Percentiles rank a stretch among this genome's conserved stretches.
Conservation (phyloP, 2,329 filamentous ascomycete species). For the Alternaria arborescens region DNA sequence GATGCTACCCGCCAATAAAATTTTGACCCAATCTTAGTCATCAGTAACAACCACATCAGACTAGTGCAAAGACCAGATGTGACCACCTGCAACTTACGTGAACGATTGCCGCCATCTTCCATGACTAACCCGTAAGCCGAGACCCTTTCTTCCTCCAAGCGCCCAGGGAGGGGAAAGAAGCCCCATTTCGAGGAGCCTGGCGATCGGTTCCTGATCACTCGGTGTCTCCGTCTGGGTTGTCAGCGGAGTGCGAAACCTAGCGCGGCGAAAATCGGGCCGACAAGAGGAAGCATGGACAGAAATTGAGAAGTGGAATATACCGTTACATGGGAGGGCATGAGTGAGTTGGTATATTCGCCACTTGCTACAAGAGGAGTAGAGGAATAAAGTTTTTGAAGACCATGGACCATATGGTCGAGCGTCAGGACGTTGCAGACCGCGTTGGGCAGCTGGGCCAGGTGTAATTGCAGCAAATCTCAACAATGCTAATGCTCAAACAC, state of each 20-base stretch:
- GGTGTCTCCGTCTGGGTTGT: conserved; percentile 3
- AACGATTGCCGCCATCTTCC: neutral
- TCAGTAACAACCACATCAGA: neutral
- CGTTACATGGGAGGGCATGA: conserved; percentile 13
- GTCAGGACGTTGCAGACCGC: conserved; percentile 6
- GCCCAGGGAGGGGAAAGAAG: conserved; percentile 5
- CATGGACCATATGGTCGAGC: conserved; percentile 3
- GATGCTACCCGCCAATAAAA: neutral
- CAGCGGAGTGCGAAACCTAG: conserved; percentile 18
- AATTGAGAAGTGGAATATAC: conserved; percentile 6
- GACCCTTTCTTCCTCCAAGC: neutral
- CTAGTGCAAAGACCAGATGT: neutral
- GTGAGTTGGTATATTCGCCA: conserved; percentile 16
- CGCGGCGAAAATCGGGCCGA: conserved; percentile 19
- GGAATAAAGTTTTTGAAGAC: conserved; percentile 8
- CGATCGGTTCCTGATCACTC: conserved; percentile 15
- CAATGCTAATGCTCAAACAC: conserved; percentile 14
- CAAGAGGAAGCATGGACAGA: conserved; percentile 6
- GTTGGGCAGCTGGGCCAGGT: conserved; percentile 5
- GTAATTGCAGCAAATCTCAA: conserved; percentile 12
- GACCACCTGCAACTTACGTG: neutral
- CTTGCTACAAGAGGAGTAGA: conserved; percentile 9
- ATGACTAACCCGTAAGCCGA: conserved; percentile 6
- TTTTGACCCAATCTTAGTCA: neutral
- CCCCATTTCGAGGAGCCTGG: conserved; percentile 7